A percentile compares a stretch with the other conserved stretches of the same genome.
Evolutionary conservation across 495 filamentous ascomycete genomes (phyloP).

Genomic region (Lasiosphaeriaceae sp.): DNA sequence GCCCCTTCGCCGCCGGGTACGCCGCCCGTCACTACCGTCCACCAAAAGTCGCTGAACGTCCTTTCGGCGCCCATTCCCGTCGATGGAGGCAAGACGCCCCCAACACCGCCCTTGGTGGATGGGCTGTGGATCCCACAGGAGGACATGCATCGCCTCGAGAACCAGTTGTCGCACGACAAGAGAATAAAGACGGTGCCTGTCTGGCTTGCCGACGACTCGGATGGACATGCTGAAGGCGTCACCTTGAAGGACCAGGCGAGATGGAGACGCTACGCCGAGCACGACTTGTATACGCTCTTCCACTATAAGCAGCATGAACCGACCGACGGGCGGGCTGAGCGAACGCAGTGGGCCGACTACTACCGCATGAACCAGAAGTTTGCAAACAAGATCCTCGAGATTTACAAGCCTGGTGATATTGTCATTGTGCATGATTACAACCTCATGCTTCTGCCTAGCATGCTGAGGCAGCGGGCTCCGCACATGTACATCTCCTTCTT

Average conservation of each 20-base stretch:
- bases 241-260: constrained; percentile 70
- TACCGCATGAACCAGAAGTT: constrained; percentile 82
- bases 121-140: constrained; percentile 59
- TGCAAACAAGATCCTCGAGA: constrained; percentile 75
- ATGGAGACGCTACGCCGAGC: constrained; percentile 86
- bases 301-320: constrained; percentile 92
- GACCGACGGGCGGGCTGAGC: constrained; percentile 73
- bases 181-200: constrained; percentile 68
- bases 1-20: constrained; percentile 34
- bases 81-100: constrained; percentile 51
- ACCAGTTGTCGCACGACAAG: constrained; percentile 62
- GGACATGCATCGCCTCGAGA: constrained; percentile 66
- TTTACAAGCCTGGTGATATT: constrained; percentile 87
- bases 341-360: constrained; percentile 86
- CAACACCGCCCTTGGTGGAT: constrained; percentile 55
- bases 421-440: constrained; percentile 92
- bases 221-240: constrained; percentile 59
- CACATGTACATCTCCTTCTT: constrained; percentile 89
- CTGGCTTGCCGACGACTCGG: constrained; percentile 72
- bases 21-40: constrained; percentile 39
- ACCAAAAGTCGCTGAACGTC: constrained; percentile 46
- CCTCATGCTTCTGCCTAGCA: constrained; percentile 76
- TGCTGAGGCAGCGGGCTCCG: constrained; percentile 75
- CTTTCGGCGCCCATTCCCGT: constrained; percentile 70
- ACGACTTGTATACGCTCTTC: constrained; percentile 82